These are phyloP conservation scores for Metarhizium robertsii DNA, from an alignment of 2,329 filamentous ascomycete genomes.

Conservation along the genomic window DNA sequence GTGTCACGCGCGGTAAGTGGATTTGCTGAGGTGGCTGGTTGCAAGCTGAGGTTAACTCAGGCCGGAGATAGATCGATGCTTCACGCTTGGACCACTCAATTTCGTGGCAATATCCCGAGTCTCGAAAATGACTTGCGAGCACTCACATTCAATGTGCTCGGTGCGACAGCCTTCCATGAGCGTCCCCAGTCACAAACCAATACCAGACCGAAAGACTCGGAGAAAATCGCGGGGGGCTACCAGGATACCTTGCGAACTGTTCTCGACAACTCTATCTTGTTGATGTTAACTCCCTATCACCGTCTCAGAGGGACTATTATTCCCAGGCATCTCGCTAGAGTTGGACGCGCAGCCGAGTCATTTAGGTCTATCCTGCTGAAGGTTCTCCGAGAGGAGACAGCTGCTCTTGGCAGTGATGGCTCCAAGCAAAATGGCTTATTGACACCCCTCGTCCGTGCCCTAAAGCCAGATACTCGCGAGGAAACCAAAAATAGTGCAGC, in stretches of 20 bases:
- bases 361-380: neutral
- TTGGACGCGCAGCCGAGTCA: neutral
- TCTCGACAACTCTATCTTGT: slow-evolving; percentile 1
- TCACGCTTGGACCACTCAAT: neutral
- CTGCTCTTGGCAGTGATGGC: neutral
- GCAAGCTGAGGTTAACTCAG: no score
- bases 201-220: neutral
- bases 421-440: neutral
- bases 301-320: neutral
- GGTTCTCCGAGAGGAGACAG: neutral
- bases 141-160: neutral
- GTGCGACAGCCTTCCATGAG: neutral
- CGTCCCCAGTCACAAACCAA: neutral
- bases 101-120: neutral
- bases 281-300: neutral
- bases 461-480: neutral
- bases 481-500: neutral
- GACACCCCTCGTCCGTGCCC: neutral
- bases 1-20: neutral
- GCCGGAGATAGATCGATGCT: neutral
- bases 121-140: neutral
- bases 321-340: neutral
- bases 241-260: neutral
- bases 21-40: no score
- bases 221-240: neutral